Evolutionary conservation across 345 rosid genomes (phyloP).

Genomic region (Eucalyptus virginea): DNA sequence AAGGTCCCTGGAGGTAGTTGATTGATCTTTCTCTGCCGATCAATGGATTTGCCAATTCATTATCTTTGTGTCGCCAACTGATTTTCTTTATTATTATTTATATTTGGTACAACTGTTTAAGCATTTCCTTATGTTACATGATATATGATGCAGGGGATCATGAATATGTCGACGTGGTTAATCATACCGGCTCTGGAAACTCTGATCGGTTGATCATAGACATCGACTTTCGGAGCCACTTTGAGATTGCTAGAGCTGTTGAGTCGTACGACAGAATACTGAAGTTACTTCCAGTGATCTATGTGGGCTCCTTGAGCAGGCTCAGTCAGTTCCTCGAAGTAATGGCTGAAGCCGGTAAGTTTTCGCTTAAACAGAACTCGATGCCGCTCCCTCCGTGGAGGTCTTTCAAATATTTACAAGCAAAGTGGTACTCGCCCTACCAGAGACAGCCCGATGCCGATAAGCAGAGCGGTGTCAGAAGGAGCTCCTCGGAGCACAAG

Average conservation of each 20-base stretch:
- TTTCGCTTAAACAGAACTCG: conserved; percentile 80
- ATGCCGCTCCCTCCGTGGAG: conserved; percentile 99
- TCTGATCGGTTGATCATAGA: conserved; percentile 75
- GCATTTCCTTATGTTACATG: background rate
- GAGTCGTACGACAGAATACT: conserved; percentile 68
- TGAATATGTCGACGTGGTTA: conserved; percentile 73
- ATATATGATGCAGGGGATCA: conserved; percentile 56
- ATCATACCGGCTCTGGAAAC: conserved; percentile 19
- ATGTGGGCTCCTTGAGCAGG: conserved; percentile 52
- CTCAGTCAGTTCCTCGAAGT: conserved; percentile 68
- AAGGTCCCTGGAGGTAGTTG: conserved; percentile 91
- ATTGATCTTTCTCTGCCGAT: background rate
- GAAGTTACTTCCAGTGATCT: conserved; percentile 67
- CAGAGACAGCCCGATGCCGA: conserved; percentile 39
- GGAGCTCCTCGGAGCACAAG: conserved; percentile 17
- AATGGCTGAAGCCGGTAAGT: conserved; percentile 81
- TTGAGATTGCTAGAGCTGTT: conserved; percentile 92
- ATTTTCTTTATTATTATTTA: no score
- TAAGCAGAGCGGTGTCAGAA: conserved; percentile 3
- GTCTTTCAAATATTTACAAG: conserved; percentile 69
- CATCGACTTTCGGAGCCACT: conserved; percentile 82
- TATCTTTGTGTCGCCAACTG: background rate
- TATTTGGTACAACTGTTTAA: background rate
- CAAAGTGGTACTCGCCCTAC: conserved; percentile 74
- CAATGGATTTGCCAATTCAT: background rate